Conservation (phyloP, 139 green algal species). For the Pseudopediastrum boryanum region DNA sequence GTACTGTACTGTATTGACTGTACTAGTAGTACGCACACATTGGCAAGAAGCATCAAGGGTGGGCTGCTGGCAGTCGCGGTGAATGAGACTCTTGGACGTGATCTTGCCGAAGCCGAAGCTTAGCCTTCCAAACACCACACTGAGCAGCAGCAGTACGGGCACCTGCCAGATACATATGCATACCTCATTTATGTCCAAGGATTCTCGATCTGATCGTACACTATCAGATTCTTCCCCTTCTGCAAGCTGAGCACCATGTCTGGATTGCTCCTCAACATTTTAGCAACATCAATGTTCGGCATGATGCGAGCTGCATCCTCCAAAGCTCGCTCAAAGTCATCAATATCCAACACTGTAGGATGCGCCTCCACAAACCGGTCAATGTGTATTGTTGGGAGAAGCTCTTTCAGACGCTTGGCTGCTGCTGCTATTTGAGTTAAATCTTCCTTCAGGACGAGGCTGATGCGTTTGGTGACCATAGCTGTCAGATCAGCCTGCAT, state of each 20-base stretch:
- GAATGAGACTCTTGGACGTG: no score
- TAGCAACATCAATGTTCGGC: conserved; percentile 54
- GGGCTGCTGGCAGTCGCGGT: no score
- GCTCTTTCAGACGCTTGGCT: conserved; percentile 44
- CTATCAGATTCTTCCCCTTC: conserved; percentile 70
- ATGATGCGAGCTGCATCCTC: conserved; percentile 64
- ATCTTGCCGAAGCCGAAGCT: no score
- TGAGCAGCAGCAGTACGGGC: no score
- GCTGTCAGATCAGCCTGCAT: conserved; percentile 53
- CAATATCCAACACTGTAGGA: conserved; percentile 70
- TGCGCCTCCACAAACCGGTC: conserved; percentile 71
- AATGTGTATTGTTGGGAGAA: conserved; percentile 69
- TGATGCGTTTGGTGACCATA: conserved; percentile 63
- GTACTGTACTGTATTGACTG: no score
- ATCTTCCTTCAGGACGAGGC: conserved; percentile 61
- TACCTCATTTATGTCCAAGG: conserved; percentile 36
- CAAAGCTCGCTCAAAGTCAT: conserved; percentile 59
- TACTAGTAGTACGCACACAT: no score
- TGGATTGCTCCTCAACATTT: conserved; percentile 64
- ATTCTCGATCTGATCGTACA: conserved; percentile 69
- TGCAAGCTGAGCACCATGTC: conserved; percentile 76
- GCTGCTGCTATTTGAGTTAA: conserved; percentile 39
- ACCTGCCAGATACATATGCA: no score
- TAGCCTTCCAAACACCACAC: no score
- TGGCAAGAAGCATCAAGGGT: no score